Base-by-base conservation (phyloP, 441 rosid species). In the Omphalea diandra region DNA sequence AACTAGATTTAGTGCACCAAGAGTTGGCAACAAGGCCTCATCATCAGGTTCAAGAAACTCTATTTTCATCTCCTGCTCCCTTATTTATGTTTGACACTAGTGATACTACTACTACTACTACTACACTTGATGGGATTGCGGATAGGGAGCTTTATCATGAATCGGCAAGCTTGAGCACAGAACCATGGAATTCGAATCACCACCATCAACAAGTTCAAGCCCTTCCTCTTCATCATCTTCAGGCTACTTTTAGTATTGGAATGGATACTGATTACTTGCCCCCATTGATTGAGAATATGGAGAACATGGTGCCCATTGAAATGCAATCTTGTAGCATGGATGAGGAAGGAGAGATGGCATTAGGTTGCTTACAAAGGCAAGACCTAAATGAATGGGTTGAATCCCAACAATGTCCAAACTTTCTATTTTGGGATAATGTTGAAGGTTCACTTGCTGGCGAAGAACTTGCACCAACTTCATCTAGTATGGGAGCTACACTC, bases 331-430 rank as follows among this genome's bases (percentile, higher is more conserved):
- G 86, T 54, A 77, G 81, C 67, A 73, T 83, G 20, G 85, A 81
- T 22, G 90, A 85, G 38, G 90, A 85, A 76, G 91, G 87, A 43
- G 91, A 88, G 63, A 73, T 86, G 56, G 72, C 81, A 62, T 74
- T 87, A 14, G 92, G 88, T 36, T 79, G 90, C 78, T 76, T 89
- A 55, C 88, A 79, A 74, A 89, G 92, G 72, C 91, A 87, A 65
- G 93, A 93, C n/a, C 63, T 72, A 35, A 76, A 83, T 63, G 94
- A 86, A 49, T 94, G 97, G 98, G 86, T 81, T 33, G 95, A 90
- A 53, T 85, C 96, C 18, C 97, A 91, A 68, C 88, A 87, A 38
- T 87, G 91, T 77, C 80, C 97, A 17, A 88, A 76, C 41, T 85
- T 86, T 73, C 78, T 86, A 61, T 91, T 90, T 50, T 91, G 98